Evolutionary conservation across 225 moss, liverwort and hornwort genomes (phyloP).

Genomic region (Thuidium tamariscinum): DNA sequence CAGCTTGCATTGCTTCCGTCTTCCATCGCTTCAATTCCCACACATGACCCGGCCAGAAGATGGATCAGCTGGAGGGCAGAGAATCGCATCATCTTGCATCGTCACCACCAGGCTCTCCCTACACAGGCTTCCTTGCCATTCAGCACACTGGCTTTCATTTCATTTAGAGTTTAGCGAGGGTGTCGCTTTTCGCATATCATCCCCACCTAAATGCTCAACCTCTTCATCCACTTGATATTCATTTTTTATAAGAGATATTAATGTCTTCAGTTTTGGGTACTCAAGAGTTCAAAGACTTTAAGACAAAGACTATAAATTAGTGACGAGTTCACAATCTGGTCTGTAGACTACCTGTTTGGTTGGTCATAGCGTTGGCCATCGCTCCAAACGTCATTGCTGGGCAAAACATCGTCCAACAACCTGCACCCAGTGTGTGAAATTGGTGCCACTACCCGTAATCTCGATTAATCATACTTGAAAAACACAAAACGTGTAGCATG

Average conservation of each 20-base stretch:
- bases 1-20: neutral
- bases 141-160: neutral
- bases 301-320: neutral
- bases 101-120: neutral
- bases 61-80: neutral
- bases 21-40: neutral
- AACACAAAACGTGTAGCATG: neutral
- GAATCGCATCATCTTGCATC: neutral
- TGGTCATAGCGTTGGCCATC: constrained; percentile 8
- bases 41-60: neutral
- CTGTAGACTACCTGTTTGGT: neutral
- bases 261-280: no score
- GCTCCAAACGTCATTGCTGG: constrained; percentile 6
- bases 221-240: neutral
- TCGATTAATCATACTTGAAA: neutral
- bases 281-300: neutral
- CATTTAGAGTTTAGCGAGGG: neutral
- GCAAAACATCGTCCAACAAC: constrained; percentile 20
- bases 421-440: neutral
- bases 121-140: neutral
- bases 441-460: no score
- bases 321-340: neutral
- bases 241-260: neutral
- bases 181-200: neutral
- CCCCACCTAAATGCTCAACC: neutral